Conservation (phyloP, 2,329 filamentous ascomycete species). For the Fusarium piperis region DNA sequence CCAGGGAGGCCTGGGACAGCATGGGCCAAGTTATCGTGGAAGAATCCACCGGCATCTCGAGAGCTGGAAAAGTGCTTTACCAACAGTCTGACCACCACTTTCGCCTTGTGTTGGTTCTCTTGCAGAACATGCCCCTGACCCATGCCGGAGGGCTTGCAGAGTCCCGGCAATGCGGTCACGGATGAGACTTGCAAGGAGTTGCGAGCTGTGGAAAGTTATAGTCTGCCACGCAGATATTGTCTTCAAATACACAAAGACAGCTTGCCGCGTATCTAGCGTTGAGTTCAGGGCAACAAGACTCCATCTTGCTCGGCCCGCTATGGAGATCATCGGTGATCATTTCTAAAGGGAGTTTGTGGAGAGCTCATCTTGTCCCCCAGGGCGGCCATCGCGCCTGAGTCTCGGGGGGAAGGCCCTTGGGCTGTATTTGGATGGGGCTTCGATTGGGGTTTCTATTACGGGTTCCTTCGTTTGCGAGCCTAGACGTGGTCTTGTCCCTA, state of each 20-base stretch:
- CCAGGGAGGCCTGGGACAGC: background rate
- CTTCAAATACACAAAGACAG: background rate
- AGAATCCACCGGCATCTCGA: background rate
- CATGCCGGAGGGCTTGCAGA: background rate
- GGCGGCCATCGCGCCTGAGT: background rate
- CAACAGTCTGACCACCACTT: slow-evolving; percentile 5
- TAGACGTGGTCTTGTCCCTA: background rate
- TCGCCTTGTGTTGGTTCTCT: slow-evolving; percentile 2
- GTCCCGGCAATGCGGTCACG: background rate
- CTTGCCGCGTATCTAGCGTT: background rate
- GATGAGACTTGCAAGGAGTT: background rate
- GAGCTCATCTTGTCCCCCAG: background rate
- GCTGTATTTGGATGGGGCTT: background rate
- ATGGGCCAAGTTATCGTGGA: background rate
- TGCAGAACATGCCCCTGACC: background rate
- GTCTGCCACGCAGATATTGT: background rate
- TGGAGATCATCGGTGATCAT: slow-evolving; percentile 1
- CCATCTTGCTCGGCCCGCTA: background rate
- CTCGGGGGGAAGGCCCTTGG: background rate
- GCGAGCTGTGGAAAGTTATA: background rate
- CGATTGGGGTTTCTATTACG: background rate
- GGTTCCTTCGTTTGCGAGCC: background rate
- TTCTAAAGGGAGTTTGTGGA: background rate
- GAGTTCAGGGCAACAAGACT: background rate
- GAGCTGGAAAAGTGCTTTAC: background rate